Evolutionary conservation across 2,329 filamentous ascomycete genomes (phyloP).

Genomic region (Aureobasidium sp.): DNA sequence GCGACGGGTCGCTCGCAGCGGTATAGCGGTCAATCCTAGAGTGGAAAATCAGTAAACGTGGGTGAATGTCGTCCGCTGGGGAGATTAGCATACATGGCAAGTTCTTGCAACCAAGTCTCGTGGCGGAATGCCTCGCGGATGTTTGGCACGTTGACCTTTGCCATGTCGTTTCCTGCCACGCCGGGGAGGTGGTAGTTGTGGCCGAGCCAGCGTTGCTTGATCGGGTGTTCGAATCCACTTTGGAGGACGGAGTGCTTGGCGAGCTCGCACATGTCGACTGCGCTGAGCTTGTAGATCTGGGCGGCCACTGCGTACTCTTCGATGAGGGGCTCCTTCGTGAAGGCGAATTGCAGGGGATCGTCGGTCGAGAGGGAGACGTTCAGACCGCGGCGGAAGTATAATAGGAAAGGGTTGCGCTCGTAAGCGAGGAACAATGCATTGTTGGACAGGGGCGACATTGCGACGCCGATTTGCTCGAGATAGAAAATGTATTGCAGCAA

Average conservation of each 20-base stretch:
- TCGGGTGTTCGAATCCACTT: slow-evolving; percentile 79
- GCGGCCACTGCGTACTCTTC: slow-evolving; percentile 97
- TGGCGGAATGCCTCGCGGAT: slow-evolving; percentile 84
- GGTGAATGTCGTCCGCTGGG: background rate
- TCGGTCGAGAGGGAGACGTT: slow-evolving; percentile 96
- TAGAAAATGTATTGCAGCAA: slow-evolving; percentile 96
- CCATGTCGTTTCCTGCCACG: slow-evolving; percentile 79
- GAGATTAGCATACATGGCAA: slow-evolving; percentile 60
- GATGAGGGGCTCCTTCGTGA: slow-evolving; percentile 95
- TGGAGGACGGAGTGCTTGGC: slow-evolving; percentile 94
- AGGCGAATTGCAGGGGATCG: slow-evolving; percentile 94
- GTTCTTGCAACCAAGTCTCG: slow-evolving; percentile 75
- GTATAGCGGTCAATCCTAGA: slow-evolving; percentile 35
- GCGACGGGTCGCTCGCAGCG: slow-evolving; percentile 24
- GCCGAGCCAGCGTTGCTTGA: slow-evolving; percentile 91
- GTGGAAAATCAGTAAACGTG: slow-evolving; percentile 1
- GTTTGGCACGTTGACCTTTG: slow-evolving; percentile 93
- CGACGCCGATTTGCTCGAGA: slow-evolving; percentile 93
- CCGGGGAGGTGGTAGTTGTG: slow-evolving; percentile 69
- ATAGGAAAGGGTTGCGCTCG: slow-evolving; percentile 90
- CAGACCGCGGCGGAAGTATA: slow-evolving; percentile 88
- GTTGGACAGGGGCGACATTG: slow-evolving; percentile 98
- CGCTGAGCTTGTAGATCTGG: slow-evolving; percentile 95
- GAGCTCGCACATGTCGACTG: slow-evolving; percentile 97
- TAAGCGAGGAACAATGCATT: slow-evolving; percentile 95